Conservation (phyloP, 1,284 basidiomycete species). For the Leccinum proliferum region DNA sequence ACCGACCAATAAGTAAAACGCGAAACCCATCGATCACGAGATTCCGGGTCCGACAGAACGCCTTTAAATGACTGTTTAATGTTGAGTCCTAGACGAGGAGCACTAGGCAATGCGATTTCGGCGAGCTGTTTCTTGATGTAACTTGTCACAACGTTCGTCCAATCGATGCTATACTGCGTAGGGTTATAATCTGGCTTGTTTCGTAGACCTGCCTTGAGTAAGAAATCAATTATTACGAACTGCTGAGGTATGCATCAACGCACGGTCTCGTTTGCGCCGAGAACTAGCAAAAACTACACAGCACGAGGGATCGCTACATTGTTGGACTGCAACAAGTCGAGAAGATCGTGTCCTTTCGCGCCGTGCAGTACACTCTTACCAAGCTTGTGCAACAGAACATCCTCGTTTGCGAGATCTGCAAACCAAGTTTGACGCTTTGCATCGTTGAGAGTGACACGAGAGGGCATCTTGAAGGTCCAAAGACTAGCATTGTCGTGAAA, state of each 20-base stretch:
- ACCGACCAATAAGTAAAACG: constrained; percentile 77
- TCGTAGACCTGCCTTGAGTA: constrained; percentile 55
- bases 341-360: constrained; percentile 85
- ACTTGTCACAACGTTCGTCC: constrained; percentile 82
- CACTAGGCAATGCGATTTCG: constrained; percentile 79
- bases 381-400: constrained; percentile 84
- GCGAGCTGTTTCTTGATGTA: constrained; percentile 87
- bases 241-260: neutral
- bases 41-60: constrained; percentile 64
- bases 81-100: constrained; percentile 68
- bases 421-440: constrained; percentile 87
- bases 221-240: neutral
- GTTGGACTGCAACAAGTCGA: constrained; percentile 82
- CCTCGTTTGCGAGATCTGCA: constrained; percentile 84
- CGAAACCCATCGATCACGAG: constrained; percentile 72
- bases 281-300: constrained; percentile 92
- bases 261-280: constrained; percentile 94
- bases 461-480: constrained; percentile 79
- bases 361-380: constrained; percentile 92
- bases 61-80: constrained; percentile 78
- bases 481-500: constrained; percentile 38
- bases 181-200: constrained; percentile 75
- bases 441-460: constrained; percentile 88
- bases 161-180: constrained; percentile 85
- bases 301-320: constrained; percentile 84